Conservation (phyloP, 164 flowering plant genomes). For the Echeveria elegans region DNA sequence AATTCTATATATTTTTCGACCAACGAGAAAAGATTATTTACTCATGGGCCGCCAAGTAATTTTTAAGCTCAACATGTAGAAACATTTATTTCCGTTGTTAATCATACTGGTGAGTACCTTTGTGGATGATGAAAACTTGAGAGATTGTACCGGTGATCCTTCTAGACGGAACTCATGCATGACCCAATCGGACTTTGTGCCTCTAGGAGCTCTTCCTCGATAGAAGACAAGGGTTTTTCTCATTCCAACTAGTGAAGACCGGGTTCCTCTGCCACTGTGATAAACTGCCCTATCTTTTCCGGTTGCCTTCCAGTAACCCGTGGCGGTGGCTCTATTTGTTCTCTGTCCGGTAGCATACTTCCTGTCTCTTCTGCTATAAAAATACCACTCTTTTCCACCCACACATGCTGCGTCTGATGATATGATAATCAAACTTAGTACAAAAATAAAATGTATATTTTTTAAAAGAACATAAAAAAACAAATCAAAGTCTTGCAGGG, state of each 20-base stretch:
- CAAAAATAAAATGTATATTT: too few relatives aligned
- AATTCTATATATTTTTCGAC: too few relatives aligned
- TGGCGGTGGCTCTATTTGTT: conserved; percentile 60
- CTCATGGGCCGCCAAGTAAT: too few relatives aligned
- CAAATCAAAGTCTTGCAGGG: neutral
- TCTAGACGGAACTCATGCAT: conserved; percentile 82
- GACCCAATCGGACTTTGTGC: conserved; percentile 66
- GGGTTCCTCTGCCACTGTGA: conserved; percentile 15
- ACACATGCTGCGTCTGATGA: conserved; percentile 56
- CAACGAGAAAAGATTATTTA: too few relatives aligned
- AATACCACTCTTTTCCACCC: conserved; percentile 75
- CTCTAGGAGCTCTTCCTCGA: conserved; percentile 72
- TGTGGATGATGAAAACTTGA: conserved; percentile 20
- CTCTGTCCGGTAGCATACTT: conserved; percentile 73
- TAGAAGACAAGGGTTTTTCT: conserved; percentile 78
- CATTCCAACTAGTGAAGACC: conserved; percentile 53
- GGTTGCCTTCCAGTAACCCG: conserved; percentile 85
- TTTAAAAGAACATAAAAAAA: neutral
- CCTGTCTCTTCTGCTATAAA: conserved; percentile 55
- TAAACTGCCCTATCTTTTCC: conserved; percentile 56
- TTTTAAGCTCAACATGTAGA: too few relatives aligned
- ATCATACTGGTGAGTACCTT: too few relatives aligned
- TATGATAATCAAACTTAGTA: too few relatives aligned
- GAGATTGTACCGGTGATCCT: conserved; percentile 23
- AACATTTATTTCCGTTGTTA: too few relatives aligned